A percentile compares a stretch with the other conserved stretches of the same genome.
These are phyloP conservation scores for Rhododendron mucronatum DNA, from an alignment of 148 eudicot genomes.

Conservation along the genomic window DNA sequence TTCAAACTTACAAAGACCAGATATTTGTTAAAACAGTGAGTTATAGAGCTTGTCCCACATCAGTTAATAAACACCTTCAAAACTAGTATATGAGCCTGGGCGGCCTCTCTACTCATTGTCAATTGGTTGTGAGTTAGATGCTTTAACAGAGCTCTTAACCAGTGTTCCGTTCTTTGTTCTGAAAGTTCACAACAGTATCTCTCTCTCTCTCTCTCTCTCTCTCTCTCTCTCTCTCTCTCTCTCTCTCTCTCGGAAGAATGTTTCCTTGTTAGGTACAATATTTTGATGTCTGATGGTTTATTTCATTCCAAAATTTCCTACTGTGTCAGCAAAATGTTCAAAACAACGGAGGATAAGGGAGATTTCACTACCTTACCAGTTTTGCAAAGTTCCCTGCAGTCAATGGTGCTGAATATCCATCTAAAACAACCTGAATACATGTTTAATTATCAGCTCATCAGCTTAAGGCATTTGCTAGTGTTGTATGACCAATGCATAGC, in stretches of 20 bases:
- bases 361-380: conserved; percentile 85
- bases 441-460: neutral
- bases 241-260: neutral
- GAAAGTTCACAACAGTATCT: neutral
- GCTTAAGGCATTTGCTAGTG: neutral
- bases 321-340: neutral
- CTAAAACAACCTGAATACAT: conserved; percentile 30
- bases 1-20: neutral
- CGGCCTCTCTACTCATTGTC: too few species aligned
- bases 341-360: conserved; percentile 21
- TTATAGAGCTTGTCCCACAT: too few species aligned
- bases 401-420: conserved; percentile 93
- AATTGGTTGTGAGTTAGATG: too few species aligned
- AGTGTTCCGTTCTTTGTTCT: neutral
- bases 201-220: neutral
- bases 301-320: neutral
- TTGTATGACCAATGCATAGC: neutral
- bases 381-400: conserved; percentile 95
- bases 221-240: neutral
- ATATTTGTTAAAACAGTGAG: neutral
- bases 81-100: too few species aligned
- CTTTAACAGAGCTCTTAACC: neutral
- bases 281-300: neutral
- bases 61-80: too few species aligned
- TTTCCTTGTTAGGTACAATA: neutral